phyloP scores from a whole-genome alignment of 352 stramenopile genomes.

The Achlya hypogyna region DNA sequence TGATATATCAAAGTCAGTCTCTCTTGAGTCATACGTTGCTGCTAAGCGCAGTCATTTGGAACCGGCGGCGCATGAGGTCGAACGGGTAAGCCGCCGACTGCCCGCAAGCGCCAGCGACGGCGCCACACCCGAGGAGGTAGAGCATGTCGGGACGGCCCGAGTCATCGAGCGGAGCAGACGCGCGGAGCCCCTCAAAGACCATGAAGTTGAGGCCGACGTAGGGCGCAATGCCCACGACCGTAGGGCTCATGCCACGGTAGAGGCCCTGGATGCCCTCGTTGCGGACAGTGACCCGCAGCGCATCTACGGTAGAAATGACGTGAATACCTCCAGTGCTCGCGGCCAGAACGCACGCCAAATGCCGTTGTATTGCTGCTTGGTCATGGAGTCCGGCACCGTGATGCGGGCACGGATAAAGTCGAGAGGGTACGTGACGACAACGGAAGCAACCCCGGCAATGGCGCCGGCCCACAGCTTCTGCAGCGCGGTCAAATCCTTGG shows the following conservation, averaged over 20 bases:
- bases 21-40: background rate
- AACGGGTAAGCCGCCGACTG: conserved; percentile 70
- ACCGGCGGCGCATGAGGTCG: conserved; percentile 60
- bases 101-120: conserved; percentile 49
- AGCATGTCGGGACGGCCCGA: conserved; percentile 41
- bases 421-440: conserved; percentile 58
- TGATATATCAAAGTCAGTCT: background rate
- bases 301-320: conserved; percentile 24
- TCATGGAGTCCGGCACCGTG: conserved; percentile 55
- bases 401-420: conserved; percentile 65
- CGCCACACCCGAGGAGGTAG: conserved; percentile 50
- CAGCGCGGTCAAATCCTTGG: conserved; percentile 32
- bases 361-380: conserved; percentile 48
- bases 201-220: conserved; percentile 75
- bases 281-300: conserved; percentile 37
- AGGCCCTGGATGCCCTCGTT: conserved; percentile 47
- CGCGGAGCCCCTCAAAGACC: conserved; percentile 58
- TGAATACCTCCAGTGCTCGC: no score
- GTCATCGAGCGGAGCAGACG: conserved; percentile 31
- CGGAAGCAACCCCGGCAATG: conserved; percentile 54
- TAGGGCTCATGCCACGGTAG: conserved; percentile 53
- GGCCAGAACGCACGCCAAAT: conserved; percentile 28
- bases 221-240: conserved; percentile 54
- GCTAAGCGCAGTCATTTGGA: conserved; percentile 40
- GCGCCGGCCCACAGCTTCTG: conserved; percentile 50